Base-by-base conservation (phyloP, 1,284 basidiomycete species). In the Ceratobasidium sp. region DNA sequence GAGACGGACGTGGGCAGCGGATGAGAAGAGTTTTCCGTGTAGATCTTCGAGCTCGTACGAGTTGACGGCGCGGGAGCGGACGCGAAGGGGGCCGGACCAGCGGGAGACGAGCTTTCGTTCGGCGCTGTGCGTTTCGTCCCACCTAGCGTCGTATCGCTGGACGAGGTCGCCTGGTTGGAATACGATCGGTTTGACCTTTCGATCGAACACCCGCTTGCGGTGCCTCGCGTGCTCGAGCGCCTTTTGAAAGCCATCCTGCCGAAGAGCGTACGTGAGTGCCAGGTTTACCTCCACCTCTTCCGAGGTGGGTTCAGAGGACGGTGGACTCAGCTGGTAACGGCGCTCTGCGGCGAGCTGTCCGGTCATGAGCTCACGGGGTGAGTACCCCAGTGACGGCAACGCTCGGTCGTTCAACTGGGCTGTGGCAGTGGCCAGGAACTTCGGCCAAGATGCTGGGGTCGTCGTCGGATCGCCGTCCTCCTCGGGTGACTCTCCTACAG, bases 401-500 rank as follows among this genome's bases (percentile, higher is more conserved):
- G 77, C 78, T 10, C 81, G 28, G 52, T 75, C 48, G 65, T 81
- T 81, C 28, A 81, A 23, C 12, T 40, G 10, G 0, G n/a, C 28
- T 13, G 79, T 50, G 6, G 79, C 78, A 0, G 17, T 48, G 12
- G 74, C 66, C 17, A 81, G 62, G 77, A 74, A 56, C n/a, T 78
- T 59, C 33, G 78, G 67, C 80, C 81, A 81, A 44, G 62, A 66
- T n/a, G 13, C 20, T 1, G 48, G 26, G 3, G 66, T 50, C 5
- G 62, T 23, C 5, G 74, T 6, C 7, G 69, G 44, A 10, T 69
- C 2, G 17, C 40, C 26, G 6, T 50, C 50, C 3, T 33, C 48
- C 17, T 40, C 61, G 46, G 59, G 17, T 7, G 40, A 23, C 3
- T 83, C 81, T 13, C 85, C 84, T 12, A 85, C 66, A 5, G 81